These are phyloP conservation scores for Cunninghamia lanceolata DNA, from an alignment of 75 land plant genomes.

Conservation along the genomic window DNA sequence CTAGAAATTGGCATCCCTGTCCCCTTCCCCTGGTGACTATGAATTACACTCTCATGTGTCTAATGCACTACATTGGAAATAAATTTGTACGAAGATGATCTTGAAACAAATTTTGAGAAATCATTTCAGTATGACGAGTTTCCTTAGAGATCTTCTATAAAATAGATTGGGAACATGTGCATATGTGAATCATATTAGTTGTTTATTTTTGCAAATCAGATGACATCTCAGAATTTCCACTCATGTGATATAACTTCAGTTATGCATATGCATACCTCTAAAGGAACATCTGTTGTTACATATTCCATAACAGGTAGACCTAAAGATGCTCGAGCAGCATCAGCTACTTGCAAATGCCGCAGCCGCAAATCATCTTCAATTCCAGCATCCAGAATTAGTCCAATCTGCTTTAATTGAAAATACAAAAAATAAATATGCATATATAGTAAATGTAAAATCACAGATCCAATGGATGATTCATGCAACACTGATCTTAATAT, in stretches of 20 bases:
- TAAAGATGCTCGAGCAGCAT: slow-evolving; percentile 89
- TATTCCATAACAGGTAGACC: slow-evolving; percentile 83
- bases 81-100: neutral
- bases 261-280: slow-evolving; percentile 47
- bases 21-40: neutral
- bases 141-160: neutral
- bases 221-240: neutral
- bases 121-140: neutral
- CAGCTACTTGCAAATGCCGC: slow-evolving; percentile 94
- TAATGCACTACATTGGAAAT: neutral
- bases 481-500: neutral
- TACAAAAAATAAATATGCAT: neutral
- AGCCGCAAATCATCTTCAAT: slow-evolving; percentile 77
- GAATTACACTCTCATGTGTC: neutral
- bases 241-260: neutral
- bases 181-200: neutral
- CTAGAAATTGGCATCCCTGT: too few relatives aligned
- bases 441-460: neutral
- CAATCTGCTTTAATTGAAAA: slow-evolving; percentile 51
- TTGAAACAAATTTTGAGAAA: neutral
- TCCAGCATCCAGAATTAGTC: slow-evolving; percentile 88
- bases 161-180: slow-evolving; percentile 3
- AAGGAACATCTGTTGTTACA: slow-evolving; percentile 68
- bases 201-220: neutral
- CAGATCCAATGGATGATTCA: neutral